Conservation (phyloP, 179 eudicot species). For the Silene coronaria region DNA sequence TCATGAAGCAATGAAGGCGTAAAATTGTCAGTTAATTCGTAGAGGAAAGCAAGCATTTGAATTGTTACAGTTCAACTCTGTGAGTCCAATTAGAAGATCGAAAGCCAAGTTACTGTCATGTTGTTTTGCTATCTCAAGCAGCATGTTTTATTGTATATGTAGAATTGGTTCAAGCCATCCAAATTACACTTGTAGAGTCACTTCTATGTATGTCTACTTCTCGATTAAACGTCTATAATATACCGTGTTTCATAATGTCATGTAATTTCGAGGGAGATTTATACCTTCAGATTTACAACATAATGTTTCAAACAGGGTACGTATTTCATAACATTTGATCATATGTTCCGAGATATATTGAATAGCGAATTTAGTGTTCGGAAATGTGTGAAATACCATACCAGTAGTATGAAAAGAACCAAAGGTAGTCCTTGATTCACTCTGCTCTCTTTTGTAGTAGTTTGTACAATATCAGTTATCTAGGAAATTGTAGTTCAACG, state of each 20-base stretch:
- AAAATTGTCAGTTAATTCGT: background rate
- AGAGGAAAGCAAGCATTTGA: background rate
- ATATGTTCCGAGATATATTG: too few species aligned
- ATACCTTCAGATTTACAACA: too few species aligned
- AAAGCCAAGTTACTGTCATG: background rate
- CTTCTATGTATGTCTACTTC: conserved; percentile 10
- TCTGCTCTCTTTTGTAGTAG: too few species aligned
- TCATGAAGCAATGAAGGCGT: background rate
- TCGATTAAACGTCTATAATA: conserved; percentile 17
- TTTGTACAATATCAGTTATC: too few species aligned
- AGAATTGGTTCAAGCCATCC: conserved; percentile 6
- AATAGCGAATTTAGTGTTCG: too few species aligned
- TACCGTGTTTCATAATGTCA: background rate
- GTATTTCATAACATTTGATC: too few species aligned
- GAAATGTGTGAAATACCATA: too few species aligned
- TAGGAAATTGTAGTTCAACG: too few species aligned
- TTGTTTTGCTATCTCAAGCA: background rate
- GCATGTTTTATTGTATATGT: conserved; percentile 17
- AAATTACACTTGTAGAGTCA: conserved; percentile 5
- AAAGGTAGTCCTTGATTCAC: too few species aligned
- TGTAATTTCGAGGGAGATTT: too few species aligned
- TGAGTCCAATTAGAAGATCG: background rate
- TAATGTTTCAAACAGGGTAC: too few species aligned
- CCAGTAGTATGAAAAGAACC: too few species aligned
- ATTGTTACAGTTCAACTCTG: background rate